Conservation (phyloP, 2,329 filamentous ascomycete genomes). For the Colletotrichum eleusines region DNA sequence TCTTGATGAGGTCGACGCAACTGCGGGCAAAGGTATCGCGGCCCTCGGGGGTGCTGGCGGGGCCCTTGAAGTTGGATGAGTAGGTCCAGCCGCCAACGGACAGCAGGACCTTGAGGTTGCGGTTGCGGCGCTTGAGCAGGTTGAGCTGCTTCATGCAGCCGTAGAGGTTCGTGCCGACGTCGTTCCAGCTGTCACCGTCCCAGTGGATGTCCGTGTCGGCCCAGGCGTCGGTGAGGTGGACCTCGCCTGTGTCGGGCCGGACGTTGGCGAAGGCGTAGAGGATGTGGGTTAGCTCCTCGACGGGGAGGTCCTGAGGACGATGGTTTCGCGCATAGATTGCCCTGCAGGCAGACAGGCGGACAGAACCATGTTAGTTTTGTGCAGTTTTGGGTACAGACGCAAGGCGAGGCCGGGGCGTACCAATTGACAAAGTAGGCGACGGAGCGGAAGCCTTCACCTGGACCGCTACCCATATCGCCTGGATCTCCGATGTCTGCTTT, state of each 20-base stretch:
- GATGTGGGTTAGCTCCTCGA: slow-evolving; percentile 85
- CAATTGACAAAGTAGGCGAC: slow-evolving; percentile 83
- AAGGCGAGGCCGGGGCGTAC: slow-evolving; percentile 46
- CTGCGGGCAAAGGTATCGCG: slow-evolving; percentile 78
- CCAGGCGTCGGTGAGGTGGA: slow-evolving; percentile 73
- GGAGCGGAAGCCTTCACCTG: slow-evolving; percentile 67
- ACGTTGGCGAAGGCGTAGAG: slow-evolving; percentile 94
- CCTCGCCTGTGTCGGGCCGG: slow-evolving; percentile 81
- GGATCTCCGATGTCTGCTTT: slow-evolving; percentile 13
- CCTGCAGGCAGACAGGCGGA: too few relatives aligned
- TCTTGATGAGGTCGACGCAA: slow-evolving; percentile 80
- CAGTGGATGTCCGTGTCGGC: slow-evolving; percentile 80
- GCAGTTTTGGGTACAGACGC: neutral
- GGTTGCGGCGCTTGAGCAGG: slow-evolving; percentile 83
- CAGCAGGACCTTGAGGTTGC: slow-evolving; percentile 86
- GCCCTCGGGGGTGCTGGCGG: slow-evolving; percentile 77
- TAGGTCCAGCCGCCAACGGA: slow-evolving; percentile 96
- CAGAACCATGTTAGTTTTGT: neutral
- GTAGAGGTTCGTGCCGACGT: slow-evolving; percentile 83
- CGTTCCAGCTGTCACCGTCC: slow-evolving; percentile 77
- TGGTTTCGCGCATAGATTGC: slow-evolving; percentile 90
- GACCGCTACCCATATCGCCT: slow-evolving; percentile 58
- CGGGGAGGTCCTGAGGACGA: slow-evolving; percentile 85
- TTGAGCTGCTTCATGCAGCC: slow-evolving; percentile 91
- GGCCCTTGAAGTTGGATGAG: slow-evolving; percentile 82